Conservation (phyloP, 441 rosid species). For the Euphorbia neoarborescens region DNA sequence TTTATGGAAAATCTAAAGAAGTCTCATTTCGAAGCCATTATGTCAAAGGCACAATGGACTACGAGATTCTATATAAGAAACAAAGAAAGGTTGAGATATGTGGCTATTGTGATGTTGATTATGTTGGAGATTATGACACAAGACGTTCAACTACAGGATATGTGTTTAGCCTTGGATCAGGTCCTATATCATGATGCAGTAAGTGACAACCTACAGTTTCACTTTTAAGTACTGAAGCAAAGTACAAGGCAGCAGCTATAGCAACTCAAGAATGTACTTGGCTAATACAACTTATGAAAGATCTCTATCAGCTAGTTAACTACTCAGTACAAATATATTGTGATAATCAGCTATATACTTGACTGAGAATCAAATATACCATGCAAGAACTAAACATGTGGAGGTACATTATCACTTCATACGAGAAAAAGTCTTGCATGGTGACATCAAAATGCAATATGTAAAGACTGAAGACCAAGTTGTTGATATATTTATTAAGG, state of each 20-base stretch:
- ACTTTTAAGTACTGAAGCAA: no score
- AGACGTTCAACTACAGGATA: not conserved
- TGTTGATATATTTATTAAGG: no score
- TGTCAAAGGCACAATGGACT: not conserved
- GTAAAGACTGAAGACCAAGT: no score
- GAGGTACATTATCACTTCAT: no score
- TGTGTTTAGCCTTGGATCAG: not conserved
- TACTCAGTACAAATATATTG: no score
- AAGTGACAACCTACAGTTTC: no score
- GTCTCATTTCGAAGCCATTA: not conserved
- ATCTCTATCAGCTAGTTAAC: no score
- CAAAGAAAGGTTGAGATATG: not conserved
- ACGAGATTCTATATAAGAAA: not conserved
- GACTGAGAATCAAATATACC: no score
- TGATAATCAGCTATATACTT: no score
- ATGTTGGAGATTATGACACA: constrained; percentile 3
- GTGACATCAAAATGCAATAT: no score
- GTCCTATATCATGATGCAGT: not conserved
- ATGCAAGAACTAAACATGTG: no score
- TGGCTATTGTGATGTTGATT: not conserved
- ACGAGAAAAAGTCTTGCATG: no score
- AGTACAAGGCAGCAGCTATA: not conserved
- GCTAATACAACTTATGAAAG: not conserved
- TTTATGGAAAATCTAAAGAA: not conserved
- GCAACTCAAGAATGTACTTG: not conserved